phyloP scores from a whole-genome alignment of 805 yeast genomes.

The Cyberlindnera veronae region DNA sequence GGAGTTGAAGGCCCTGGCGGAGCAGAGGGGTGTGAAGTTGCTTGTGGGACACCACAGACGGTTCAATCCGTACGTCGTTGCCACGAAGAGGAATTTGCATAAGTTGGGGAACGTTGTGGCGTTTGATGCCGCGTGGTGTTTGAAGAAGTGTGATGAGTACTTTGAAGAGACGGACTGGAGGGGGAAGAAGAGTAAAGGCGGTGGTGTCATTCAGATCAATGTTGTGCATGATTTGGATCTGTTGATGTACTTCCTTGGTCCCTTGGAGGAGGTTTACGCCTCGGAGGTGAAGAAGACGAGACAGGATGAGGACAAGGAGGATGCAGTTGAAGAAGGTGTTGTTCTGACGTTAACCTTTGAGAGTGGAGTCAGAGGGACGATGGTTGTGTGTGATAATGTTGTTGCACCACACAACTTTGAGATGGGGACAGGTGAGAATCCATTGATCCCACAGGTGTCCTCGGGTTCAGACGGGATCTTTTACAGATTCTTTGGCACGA shows the following conservation, averaged over 20 bases:
- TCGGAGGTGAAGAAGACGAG: slow-evolving; percentile 15
- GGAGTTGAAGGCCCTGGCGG: slow-evolving; percentile 8
- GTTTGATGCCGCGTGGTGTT: slow-evolving; percentile 20
- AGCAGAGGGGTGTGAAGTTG: slow-evolving; percentile 8
- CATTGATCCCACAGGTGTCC: slow-evolving; percentile 14
- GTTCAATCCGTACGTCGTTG: slow-evolving; percentile 19
- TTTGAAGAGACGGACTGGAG: slow-evolving; percentile 20
- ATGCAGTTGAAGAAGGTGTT: slow-evolving; percentile 21
- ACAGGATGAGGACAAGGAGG: slow-evolving; percentile 7
- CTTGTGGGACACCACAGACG: slow-evolving; percentile 19
- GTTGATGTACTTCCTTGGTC: slow-evolving; percentile 19
- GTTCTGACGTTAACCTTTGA: slow-evolving; percentile 12
- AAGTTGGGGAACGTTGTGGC: slow-evolving; percentile 15
- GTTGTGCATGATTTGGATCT: slow-evolving; percentile 21
- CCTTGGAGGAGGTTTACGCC: slow-evolving; percentile 16
- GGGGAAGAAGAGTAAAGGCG: slow-evolving; percentile 14
- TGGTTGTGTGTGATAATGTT: slow-evolving; percentile 20
- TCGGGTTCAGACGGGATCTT: slow-evolving; percentile 16
- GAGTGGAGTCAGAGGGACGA: slow-evolving; percentile 16
- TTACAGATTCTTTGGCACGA: slow-evolving; percentile 19
- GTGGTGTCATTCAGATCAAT: slow-evolving; percentile 19
- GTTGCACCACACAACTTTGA: slow-evolving; percentile 21
- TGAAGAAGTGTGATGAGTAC: slow-evolving; percentile 18
- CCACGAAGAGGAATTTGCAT: slow-evolving; percentile 13
- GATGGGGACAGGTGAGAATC: slow-evolving; percentile 24